Base-by-base conservation (phyloP, 140 eudicot genomes). In the Cichorium intybus region DNA sequence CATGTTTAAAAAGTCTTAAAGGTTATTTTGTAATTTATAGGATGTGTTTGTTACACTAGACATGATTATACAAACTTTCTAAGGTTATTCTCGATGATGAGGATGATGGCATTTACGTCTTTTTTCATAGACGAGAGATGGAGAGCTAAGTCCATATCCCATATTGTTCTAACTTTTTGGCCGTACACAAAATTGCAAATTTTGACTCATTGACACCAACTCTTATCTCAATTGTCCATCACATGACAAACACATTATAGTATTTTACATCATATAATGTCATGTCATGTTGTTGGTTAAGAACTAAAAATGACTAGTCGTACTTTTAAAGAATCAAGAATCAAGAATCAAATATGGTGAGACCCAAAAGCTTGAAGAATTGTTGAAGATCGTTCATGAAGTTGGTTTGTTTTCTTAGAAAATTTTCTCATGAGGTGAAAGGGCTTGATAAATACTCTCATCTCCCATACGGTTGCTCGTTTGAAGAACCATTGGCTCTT, bases 301-400 rank as follows among this genome's bases (percentile, higher is more conserved):
- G 7, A 43, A 15, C 15, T 15, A 1, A 43, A 15, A 14, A 14
- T 15, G 20, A 5, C 8, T 15, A 43, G 49, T 15, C 15, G 49
- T 88, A 88, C 96, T 90, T 76, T 80, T 0, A 90, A 88, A 34
- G 96, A 85, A 71, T 88, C 96, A 70, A 88, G 93, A 70, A 85
- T 83, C 43, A 80, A n/a, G n/a, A n/a, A n/a, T n/a, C n/a, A n/a
- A 69, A 46, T 80, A 80, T 8, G 95, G 85, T 12, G 96, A 85
- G 59, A 73, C 84, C 90, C 84, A 88, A 46, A 72, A 78, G 59
- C 69, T 82, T 16, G 83, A 66, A 65, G 81, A 52, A 29, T 75
- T 80, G n/a, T 68, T 56, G 7, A 60, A 52, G 46, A 58, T 24
- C 26, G 27, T 70, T 70, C 79, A 55, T 52, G 84, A 77, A 62